Percentiles rank a stretch among this genome's conserved stretches.
These are phyloP conservation scores for Phtheirospermum japonicum DNA, from an alignment of 257 asterid species.

Conservation along the genomic window DNA sequence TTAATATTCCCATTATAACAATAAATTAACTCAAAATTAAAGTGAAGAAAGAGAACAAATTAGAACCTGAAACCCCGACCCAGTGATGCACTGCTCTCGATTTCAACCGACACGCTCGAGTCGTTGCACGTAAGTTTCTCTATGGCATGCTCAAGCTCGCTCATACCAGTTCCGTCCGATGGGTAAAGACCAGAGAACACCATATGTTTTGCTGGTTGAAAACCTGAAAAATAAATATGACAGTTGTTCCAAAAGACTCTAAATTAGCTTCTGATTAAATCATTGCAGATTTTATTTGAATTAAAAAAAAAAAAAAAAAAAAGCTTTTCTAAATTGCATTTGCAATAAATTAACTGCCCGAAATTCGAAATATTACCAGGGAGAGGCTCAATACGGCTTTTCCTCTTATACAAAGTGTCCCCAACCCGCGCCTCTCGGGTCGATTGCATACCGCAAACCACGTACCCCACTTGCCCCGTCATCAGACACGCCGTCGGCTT, in stretches of 20 bases:
- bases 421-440: constrained; percentile 97
- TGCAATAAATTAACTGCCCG: neutral
- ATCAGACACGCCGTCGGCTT: constrained; percentile 78
- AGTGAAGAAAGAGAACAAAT: neutral
- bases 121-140: constrained; percentile 87
- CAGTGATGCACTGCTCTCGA: constrained; percentile 78
- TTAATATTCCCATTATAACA: neutral
- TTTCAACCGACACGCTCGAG: constrained; percentile 74
- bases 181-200: constrained; percentile 88
- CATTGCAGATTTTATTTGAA: too few species aligned
- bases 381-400: constrained; percentile 64
- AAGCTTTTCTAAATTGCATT: neutral
- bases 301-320: too few species aligned
- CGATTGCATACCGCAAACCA: constrained; percentile 94
- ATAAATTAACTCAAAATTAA: neutral
- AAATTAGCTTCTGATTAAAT: too few species aligned
- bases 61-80: constrained; percentile 82
- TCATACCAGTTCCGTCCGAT: constrained; percentile 71
- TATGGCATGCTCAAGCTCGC: constrained; percentile 72
- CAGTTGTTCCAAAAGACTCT: neutral
- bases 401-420: constrained; percentile 72
- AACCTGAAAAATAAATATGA: constrained; percentile 39
- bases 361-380: constrained; percentile 53
- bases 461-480: constrained; percentile 94
- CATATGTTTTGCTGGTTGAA: constrained; percentile 86